phyloP scores from a whole-genome alignment of 805 yeast species.

The Wickerhamiella occidentalis region DNA sequence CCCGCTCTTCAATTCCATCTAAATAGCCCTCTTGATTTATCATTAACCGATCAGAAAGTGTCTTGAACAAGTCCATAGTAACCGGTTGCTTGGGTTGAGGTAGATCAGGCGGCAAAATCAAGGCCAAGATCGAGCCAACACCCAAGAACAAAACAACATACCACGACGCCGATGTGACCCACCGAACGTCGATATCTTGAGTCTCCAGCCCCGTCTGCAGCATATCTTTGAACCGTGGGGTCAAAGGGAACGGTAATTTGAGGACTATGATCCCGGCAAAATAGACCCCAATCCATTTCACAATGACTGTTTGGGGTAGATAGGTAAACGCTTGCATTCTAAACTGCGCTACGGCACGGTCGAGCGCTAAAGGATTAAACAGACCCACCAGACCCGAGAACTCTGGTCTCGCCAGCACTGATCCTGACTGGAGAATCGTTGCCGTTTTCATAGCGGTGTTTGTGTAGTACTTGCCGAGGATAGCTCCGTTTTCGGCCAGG shows the following conservation, averaged over 20 bases:
- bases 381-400: conserved; percentile 38
- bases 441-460: conserved; percentile 39
- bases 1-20: background rate
- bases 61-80: conserved; percentile 5
- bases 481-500: conserved; percentile 29
- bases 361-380: conserved; percentile 57
- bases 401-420: conserved; percentile 42
- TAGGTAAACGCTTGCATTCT: conserved; percentile 73
- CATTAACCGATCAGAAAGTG: conserved; percentile 1
- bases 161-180: conserved; percentile 94
- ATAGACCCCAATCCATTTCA: conserved; percentile 93
- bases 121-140: conserved; percentile 61
- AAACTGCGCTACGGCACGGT: conserved; percentile 61
- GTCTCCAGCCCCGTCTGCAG: conserved; percentile 79
- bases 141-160: conserved; percentile 83
- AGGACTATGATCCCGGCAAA: conserved; percentile 83
- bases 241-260: conserved; percentile 84
- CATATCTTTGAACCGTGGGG: conserved; percentile 83
- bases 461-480: conserved; percentile 43
- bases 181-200: conserved; percentile 72
- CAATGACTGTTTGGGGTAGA: conserved; percentile 82
- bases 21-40: background rate
- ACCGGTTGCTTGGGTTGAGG: conserved; percentile 3
- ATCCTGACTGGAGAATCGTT: conserved; percentile 39
- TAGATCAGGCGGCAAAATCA: conserved; percentile 34